Base-by-base conservation (phyloP, 1,139 yeast species). In the Geotrichum europaeum region DNA sequence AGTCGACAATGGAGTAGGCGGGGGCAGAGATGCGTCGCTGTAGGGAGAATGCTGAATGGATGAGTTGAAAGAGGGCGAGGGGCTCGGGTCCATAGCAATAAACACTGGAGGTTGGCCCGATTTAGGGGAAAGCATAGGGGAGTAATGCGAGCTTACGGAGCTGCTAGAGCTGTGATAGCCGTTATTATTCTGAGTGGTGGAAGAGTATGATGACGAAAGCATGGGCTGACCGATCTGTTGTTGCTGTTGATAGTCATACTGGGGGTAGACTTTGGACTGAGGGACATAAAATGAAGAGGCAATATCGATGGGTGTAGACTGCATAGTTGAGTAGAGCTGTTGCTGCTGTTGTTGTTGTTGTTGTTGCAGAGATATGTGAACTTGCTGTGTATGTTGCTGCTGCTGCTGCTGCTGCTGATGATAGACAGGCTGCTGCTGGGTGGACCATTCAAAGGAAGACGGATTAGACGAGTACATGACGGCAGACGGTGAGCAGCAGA, bases 1-100 rank as follows among this genome's bases (percentile, higher is more conserved):
- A 40, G 50, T 40, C 15, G 60, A 53, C 30, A 57, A 49, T 5
- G 60, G 60, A 13, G 60, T 57, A 18, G 60, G 60, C 13, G 60
- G 53, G 20, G 56, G 60, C 43, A 40, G 43, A 4, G 50, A 22
- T 15, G 49, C 30, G 43, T 40, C 53, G n/a, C 56, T 45, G 18
- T 12, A 20, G 51, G 53, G 18, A 40, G 55, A 43, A 32, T 28
- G 40, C 43, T 50, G 54, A 18, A 51, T 34, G 15, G 55, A 52
- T 52, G 36, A 32, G 25, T 24, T 32, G 30, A 34, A 32, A 2
- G 55, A 52, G 10, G 40, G 55, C 30, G 60, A 57, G 51, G 34
- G 51, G 47, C 53, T 47, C 13, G 56, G 49, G 60, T 53, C 53
- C 24, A n/a, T 4, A 18, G 47, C 20, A 40, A 22, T n/a, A 40